Base-by-base conservation (phyloP, 805 yeast species). In the Starmerella gropengiesseri region DNA sequence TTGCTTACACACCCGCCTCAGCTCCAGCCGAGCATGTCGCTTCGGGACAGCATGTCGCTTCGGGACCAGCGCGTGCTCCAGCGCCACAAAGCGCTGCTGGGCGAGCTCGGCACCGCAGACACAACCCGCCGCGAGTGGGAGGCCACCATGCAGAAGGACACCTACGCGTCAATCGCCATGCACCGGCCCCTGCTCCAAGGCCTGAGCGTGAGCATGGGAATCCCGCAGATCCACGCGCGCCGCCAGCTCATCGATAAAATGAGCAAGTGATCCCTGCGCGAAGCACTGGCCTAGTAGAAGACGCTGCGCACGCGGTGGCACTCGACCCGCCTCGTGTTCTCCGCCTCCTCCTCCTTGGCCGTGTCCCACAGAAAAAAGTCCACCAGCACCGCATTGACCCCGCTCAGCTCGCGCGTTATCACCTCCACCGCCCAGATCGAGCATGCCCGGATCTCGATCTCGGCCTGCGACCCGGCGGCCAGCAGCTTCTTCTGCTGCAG, bases 311-410 rank as follows among this genome's bases (percentile, higher is more conserved):
- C 65, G 5, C 68, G 49, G 37, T 66, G 70, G 26, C 51, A 47
- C 44, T 48, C 50, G 37, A 66, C 58, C 4, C 56, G 60, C 13
- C 59, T 50, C 6, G 53, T 28, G 13, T 53, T 46, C 31, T 45
- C 35, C 19, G 25, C 28, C 48, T 67, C 70, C 16, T 52, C 46
- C 46, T 53, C 55, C 46, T 67, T 67, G 16, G 71, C 71, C 3
- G 67, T 56, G 41, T 67, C 71, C 71, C 71, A 67, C 23, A 67
- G 52, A 40, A 62, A 67, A 48, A 67, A 67, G 49, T 67, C 71
- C 8, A 65, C 52, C 19, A 66, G 55, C 29, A 67, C 59, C 12
- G 70, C 57, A 44, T 67, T 67, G 36, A 60, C 45, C 14, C 28
- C 22, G 19, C 12, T 13, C 2, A 67, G 58, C 16, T 45, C 52